Base-by-base conservation (phyloP, 2,329 filamentous ascomycete species). In the Claviceps purpurea region DNA sequence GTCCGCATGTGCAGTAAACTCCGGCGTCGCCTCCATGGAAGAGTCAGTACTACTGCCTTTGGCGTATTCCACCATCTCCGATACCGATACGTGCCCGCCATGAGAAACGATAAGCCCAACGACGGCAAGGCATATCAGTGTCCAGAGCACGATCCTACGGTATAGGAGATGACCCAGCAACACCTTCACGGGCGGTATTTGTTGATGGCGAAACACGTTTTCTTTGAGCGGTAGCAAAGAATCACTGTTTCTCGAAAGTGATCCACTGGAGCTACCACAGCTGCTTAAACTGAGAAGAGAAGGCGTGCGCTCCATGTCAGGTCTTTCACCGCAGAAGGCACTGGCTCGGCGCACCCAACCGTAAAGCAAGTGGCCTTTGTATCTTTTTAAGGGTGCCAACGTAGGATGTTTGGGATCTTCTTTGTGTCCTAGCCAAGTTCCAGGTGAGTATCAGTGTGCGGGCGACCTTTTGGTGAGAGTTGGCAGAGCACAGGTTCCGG, bases 121-220 rank as follows among this genome's bases (percentile, higher is more conserved):
- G 20, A 79, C 60, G 39, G 67, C 55, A 47, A 73, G 62, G 49
- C 70, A 60, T 14, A 68, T 62, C n/a, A 72, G 54, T 5, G 66
- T 67, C 76, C 76, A 79, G 60, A 76, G 64, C 44, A 78, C 62
- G 20, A 79, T 67, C 51, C 76, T 69, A 42, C 75, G 70, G 58
- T 78, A 78, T 39, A 78, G 65, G 57, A 71, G 76, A 58, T 76
- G 71, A 14, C 74, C 67, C n/a, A 79, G 60, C 13, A 79, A 57
- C 6, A 71, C 64, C 55, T 69, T 70, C 22, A 76, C 60, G 51
- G 70, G 64, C 48, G 74, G 62, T 51, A 63, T 68, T 18, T 67
- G 62, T 56, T 69, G 63, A 56, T 69, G 67, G 48, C 68, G 63
- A 13, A 59, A 56, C 3, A 62, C 59, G 43, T 60, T 61, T 37